Conservation (phyloP, 2,329 filamentous ascomycete genomes). For the Stromatinia cepivora region DNA sequence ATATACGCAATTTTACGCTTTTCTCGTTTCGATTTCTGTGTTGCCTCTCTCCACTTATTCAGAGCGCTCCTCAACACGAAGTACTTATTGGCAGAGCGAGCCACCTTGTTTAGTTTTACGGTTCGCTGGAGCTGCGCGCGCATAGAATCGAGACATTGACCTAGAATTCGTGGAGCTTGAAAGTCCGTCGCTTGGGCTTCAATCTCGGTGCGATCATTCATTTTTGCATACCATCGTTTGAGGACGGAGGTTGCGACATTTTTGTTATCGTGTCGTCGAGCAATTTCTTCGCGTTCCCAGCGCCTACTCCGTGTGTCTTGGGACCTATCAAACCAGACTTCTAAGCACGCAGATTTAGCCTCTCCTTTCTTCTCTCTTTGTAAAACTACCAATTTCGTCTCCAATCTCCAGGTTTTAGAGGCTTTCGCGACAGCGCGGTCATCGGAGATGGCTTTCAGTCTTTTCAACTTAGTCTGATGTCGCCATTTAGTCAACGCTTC, state of each 20-base stretch:
- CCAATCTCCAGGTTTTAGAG: conserved; percentile 62
- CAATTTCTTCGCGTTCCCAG: conserved; percentile 34
- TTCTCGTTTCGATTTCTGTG: conserved; percentile 36
- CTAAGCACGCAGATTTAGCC: conserved; percentile 44
- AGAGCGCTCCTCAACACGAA: conserved; percentile 36
- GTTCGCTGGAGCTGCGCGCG: conserved; percentile 30
- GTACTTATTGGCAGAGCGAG: conserved; percentile 38
- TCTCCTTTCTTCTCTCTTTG: conserved; percentile 44
- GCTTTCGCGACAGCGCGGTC: conserved; percentile 55
- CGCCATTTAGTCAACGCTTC: conserved; percentile 64
- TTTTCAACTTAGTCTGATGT: conserved; percentile 55
- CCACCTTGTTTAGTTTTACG: conserved; percentile 32
- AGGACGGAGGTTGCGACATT: conserved; percentile 34
- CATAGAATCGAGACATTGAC: conserved; percentile 31
- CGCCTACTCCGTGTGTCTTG: conserved; percentile 36
- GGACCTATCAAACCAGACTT: conserved; percentile 44
- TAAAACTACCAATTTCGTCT: conserved; percentile 44
- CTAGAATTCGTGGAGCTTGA: conserved; percentile 31
- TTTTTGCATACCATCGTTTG: conserved; percentile 33
- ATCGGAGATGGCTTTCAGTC: conserved; percentile 53
- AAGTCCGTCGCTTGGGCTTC: conserved; percentile 32
- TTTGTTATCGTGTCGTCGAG: conserved; percentile 30
- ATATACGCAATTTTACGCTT: conserved; percentile 39
- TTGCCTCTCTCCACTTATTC: conserved; percentile 38
- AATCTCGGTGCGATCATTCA: conserved; percentile 28